Evolutionary conservation across 2,329 filamentous ascomycete species (phyloP).

Genomic region (Diaporthe sp.): DNA sequence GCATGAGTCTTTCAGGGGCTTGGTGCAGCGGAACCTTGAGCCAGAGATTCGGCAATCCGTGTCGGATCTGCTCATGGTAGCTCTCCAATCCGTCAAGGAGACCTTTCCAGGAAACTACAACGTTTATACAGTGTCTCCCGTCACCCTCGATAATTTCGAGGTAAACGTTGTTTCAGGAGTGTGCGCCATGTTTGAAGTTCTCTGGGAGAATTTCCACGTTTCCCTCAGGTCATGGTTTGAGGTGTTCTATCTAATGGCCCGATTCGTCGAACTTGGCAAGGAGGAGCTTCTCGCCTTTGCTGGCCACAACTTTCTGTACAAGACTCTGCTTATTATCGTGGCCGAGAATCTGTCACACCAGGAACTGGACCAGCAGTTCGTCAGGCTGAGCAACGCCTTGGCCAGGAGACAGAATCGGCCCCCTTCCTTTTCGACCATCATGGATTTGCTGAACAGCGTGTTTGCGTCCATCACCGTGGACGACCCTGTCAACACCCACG

Average conservation of each 20-base stretch:
- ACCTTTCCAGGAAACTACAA: conserved; percentile 64
- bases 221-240: conserved; percentile 80
- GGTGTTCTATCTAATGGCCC: conserved; percentile 78
- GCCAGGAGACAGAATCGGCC: conserved; percentile 65
- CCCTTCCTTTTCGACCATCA: conserved; percentile 67
- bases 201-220: conserved; percentile 75
- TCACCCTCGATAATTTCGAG: conserved; percentile 47
- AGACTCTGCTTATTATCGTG: conserved; percentile 71
- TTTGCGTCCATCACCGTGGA: conserved; percentile 57
- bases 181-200: conserved; percentile 64
- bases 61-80: conserved; percentile 64
- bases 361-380: conserved; percentile 68
- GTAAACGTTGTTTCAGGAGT: conserved; percentile 55
- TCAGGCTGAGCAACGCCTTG: conserved; percentile 66
- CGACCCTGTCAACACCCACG: conserved; percentile 22
- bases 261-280: conserved; percentile 74
- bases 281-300: conserved; percentile 72
- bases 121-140: conserved; percentile 30
- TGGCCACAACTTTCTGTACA: conserved; percentile 71
- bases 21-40: conserved; percentile 75
- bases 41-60: conserved; percentile 66
- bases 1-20: conserved; percentile 71
- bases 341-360: conserved; percentile 64
- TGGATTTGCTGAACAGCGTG: conserved; percentile 61
- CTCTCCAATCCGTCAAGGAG: conserved; percentile 67